Evolutionary conservation across 495 filamentous ascomycete species (phyloP), one percentile per base, ranked within the genome.

Genomic region (Aspergillus hancockii): DNA sequence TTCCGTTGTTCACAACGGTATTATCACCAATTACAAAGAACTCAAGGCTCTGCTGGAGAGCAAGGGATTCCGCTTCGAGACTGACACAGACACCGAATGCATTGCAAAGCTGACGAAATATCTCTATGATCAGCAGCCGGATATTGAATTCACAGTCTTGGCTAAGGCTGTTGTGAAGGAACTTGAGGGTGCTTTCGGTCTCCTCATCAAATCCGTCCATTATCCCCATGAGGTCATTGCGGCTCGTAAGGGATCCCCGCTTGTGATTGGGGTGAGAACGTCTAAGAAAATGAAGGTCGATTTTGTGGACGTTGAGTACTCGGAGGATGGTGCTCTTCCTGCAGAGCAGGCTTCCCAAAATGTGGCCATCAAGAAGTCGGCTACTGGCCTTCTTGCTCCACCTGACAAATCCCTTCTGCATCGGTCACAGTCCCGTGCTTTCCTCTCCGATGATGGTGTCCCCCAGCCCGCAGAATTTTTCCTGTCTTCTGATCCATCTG

Each of bases 21-120:
- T 98, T 82, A 98, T 98, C 80, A 98, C 94, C 80, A 98, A 98
- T 83, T 98, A 98, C 85, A 98, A 98, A 81, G 94, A 98, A 80
- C 79, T 98, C 66, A 96, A 93, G 86, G 89, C 90, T 56, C 83
- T 98, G 52, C 80, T 98, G 62, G 87, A 92, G 77, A 83, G 81
- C 81, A 98, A 97, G 82, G 95, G 95, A 62, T 97, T 97, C 83
- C 87, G 88, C 58, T 98, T 98, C 72, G 94, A 98, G 85, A 98
- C 93, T 28, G 93, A 98, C 80, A 98, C 94, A 47, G 94, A 98
- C 69, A 98, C 94, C 25, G 94, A 98, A 76, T 97, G 93, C 73
- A 98, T 98, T 74, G 94, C 95, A 60, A 98, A 98, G 80, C 87
- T 98, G 52, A 89, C 93, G 71, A 98, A 98, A 77, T 98, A 96